These are phyloP conservation scores for Amphibolis antarctica DNA, from an alignment of 106 monocot genomes.

Conservation along the genomic window DNA sequence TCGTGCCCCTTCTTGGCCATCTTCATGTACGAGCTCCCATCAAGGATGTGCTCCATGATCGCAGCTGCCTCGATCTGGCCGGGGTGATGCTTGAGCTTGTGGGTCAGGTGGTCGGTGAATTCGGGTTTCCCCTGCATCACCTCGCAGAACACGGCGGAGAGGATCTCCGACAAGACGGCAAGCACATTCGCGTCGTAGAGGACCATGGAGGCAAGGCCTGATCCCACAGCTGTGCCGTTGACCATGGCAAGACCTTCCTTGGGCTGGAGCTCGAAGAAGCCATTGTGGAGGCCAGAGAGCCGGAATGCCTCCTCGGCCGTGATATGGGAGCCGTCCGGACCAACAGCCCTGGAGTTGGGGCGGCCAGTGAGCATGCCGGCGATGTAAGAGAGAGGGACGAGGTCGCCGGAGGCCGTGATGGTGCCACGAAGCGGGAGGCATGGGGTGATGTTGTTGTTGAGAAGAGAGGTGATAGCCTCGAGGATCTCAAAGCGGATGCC, in stretches of 20 bases:
- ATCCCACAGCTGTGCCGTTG: constrained; percentile 95
- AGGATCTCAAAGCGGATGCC: constrained; percentile 70
- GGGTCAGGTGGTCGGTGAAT: constrained; percentile 90
- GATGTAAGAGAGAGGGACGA: constrained; percentile 93
- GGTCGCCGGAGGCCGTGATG: constrained; percentile 92
- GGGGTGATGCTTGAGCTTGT: constrained; percentile 95
- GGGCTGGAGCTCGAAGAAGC: constrained; percentile 90
- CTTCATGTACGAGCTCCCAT: constrained; percentile 47
- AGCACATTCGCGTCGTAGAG: constrained; percentile 80
- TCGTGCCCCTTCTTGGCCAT: constrained; percentile 12
- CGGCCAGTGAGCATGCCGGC: constrained; percentile 82
- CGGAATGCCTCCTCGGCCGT: constrained; percentile 55
- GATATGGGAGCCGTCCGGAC: constrained; percentile 34
- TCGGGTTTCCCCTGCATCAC: constrained; percentile 96
- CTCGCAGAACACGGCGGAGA: constrained; percentile 84
- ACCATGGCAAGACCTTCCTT: constrained; percentile 95
- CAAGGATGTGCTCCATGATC: constrained; percentile 80
- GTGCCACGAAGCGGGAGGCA: constrained; percentile 63
- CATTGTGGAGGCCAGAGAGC: constrained; percentile 44
- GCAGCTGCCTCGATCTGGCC: constrained; percentile 96
- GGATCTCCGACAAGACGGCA: constrained; percentile 50
- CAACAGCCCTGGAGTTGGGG: constrained; percentile 45
- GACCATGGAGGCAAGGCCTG: constrained; percentile 81
- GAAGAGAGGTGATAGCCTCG: constrained; percentile 48
- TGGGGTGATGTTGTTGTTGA: constrained; percentile 50